These are phyloP conservation scores for Globisporangium nagaii DNA, from an alignment of 352 stramenopile genomes.

Conservation along the genomic window DNA sequence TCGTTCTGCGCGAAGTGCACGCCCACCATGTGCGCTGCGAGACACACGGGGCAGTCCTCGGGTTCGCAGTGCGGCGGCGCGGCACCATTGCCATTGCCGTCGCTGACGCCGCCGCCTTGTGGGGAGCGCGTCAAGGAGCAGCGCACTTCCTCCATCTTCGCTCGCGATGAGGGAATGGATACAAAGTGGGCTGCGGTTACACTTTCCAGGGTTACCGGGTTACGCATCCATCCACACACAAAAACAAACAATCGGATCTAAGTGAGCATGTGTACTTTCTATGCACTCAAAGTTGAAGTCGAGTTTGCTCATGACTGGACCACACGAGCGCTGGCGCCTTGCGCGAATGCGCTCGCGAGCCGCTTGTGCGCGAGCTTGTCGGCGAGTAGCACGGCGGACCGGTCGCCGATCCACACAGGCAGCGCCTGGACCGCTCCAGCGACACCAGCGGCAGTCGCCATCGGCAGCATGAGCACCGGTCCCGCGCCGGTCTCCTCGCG, in stretches of 20 bases:
- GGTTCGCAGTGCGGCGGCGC: background rate
- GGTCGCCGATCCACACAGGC: slow-evolving; percentile 55
- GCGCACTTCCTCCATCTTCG: background rate
- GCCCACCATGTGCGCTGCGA: background rate
- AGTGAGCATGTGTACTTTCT: too few relatives aligned
- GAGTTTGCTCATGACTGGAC: too few relatives aligned
- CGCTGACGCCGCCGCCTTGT: background rate
- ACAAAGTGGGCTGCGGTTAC: background rate
- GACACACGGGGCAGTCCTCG: slow-evolving; percentile 11
- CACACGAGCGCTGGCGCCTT: background rate
- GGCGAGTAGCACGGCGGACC: slow-evolving; percentile 44
- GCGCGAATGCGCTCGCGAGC: slow-evolving; percentile 10
- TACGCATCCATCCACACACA: too few relatives aligned
- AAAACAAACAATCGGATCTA: too few relatives aligned
- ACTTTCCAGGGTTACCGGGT: too few relatives aligned
- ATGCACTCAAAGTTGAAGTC: background rate
- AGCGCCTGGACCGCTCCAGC: slow-evolving; percentile 16
- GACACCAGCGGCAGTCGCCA: background rate
- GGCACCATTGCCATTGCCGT: background rate
- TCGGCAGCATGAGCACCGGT: slow-evolving; percentile 34
- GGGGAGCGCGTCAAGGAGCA: too few relatives aligned
- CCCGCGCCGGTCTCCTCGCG: slow-evolving; percentile 33
- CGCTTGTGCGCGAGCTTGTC: slow-evolving; percentile 48
- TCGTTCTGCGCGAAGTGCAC: slow-evolving; percentile 2
- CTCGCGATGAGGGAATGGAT: too few relatives aligned